Percentiles rank a stretch among this genome's conserved stretches.
These are phyloP conservation scores for Senna siamea DNA, from an alignment of 306 rosid genomes.

Conservation along the genomic window DNA sequence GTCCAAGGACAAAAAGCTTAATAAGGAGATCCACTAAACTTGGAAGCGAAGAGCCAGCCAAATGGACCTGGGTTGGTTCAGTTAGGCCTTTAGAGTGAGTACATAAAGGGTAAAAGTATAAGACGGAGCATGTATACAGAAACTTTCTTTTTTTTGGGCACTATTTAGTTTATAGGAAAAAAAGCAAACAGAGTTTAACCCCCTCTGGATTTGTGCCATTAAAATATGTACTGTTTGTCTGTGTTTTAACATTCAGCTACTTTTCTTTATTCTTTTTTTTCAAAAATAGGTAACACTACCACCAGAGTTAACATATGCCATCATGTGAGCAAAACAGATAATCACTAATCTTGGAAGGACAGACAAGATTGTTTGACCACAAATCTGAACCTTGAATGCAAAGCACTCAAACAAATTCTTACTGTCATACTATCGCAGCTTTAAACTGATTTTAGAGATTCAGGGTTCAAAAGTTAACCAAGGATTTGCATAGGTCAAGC, in stretches of 20 bases:
- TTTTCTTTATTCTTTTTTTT: neutral
- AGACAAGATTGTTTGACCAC: neutral
- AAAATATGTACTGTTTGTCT: neutral
- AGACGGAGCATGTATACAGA: neutral
- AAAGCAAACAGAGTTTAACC: neutral
- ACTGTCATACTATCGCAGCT: constrained; percentile 6
- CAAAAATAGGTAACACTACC: neutral
- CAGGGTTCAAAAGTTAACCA: neutral
- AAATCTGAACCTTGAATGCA: neutral
- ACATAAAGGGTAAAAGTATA: neutral
- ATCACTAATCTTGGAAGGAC: neutral
- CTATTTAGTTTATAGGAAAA: neutral
- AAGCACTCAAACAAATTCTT: constrained; percentile 12
- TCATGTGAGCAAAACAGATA: neutral
- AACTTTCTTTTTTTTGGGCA: neutral
- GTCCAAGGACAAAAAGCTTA: neutral
- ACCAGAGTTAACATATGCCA: neutral
- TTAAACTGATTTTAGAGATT: neutral
- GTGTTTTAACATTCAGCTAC: neutral
- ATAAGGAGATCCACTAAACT: neutral
- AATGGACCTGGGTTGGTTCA: neutral
- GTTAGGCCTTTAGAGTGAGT: neutral
- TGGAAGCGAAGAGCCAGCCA: neutral
- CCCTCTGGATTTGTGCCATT: neutral
- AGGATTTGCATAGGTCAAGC: neutral